Percentiles rank a stretch among this genome's conserved stretches.
Evolutionary conservation across 352 stramenopile genomes (phyloP).

Genomic region (Globisporangium acanthophoron): DNA sequence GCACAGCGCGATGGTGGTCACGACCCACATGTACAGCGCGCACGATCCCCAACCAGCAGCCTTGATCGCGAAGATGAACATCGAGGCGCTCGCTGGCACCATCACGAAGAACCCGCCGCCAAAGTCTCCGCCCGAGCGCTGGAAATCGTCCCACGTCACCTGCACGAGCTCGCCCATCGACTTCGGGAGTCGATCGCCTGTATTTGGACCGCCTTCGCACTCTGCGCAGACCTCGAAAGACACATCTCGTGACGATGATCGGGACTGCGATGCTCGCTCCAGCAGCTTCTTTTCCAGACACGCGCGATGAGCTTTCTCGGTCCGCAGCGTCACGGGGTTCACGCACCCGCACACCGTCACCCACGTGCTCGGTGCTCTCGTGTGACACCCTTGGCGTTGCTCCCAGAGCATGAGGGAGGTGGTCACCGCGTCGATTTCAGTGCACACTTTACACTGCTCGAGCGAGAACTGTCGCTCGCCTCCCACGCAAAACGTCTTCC

Average conservation of each 20-base stretch:
- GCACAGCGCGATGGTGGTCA: conserved; percentile 29
- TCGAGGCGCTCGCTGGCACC: conserved; percentile 26
- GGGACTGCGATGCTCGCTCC: not conserved
- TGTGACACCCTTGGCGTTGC: conserved; percentile 17
- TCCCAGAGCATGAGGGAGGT: conserved; percentile 23
- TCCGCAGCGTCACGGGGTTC: conserved; percentile 19
- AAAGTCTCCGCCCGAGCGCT: conserved; percentile 22
- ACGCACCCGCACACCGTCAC: conserved; percentile 33
- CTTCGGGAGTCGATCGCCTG: conserved; percentile 18
- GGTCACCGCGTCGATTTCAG: conserved; percentile 24
- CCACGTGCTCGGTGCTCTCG: conserved; percentile 34
- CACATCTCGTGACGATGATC: not conserved
- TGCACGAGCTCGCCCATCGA: conserved; percentile 22
- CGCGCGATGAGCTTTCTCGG: conserved; percentile 24
- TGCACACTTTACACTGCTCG: conserved; percentile 36
- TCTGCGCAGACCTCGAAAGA: conserved; percentile 1
- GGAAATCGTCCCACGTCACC: conserved; percentile 31
- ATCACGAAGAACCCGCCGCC: conserved; percentile 37
- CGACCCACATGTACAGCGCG: conserved; percentile 32
- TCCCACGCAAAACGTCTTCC: conserved; percentile 28
- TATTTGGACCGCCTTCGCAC: conserved; percentile 12
- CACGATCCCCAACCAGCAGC: conserved; percentile 28
- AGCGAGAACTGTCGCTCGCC: conserved; percentile 17
- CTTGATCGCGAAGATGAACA: conserved; percentile 25
- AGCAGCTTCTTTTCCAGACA: conserved; percentile 20